phyloP scores from a whole-genome alignment of 495 filamentous ascomycete species.

The Clohesyomyces aquaticus region DNA sequence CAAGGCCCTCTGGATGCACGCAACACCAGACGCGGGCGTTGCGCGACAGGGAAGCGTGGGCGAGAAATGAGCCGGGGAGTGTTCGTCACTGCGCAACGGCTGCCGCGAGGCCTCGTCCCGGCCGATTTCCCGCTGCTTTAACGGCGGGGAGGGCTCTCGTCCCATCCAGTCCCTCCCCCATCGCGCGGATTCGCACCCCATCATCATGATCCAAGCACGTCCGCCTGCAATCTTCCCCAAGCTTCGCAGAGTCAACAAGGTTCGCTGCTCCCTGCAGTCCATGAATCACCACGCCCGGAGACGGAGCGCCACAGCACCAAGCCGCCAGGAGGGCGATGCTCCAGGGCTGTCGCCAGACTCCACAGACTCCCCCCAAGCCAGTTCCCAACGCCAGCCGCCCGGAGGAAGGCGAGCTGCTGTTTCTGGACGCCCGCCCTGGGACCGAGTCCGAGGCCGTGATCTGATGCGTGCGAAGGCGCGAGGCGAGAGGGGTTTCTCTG shows the following conservation, averaged over 20 bases:
- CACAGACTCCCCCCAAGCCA: background rate
- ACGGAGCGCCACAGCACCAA: too few species aligned
- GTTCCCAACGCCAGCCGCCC: too few species aligned
- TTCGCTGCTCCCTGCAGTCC: background rate
- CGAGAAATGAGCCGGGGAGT: conserved; percentile 16
- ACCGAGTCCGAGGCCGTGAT: too few species aligned
- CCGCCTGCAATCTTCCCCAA: too few species aligned
- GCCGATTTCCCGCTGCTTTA: conserved; percentile 27
- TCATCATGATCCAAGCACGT: too few species aligned
- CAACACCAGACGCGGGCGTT: conserved; percentile 29
- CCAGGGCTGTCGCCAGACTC: too few species aligned
- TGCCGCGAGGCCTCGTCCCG: conserved; percentile 23
- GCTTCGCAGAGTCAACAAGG: background rate
- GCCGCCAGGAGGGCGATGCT: too few species aligned
- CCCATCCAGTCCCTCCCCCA: too few species aligned
- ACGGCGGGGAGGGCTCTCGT: background rate
- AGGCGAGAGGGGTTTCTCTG: too few species aligned
- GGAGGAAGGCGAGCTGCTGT: background rate
- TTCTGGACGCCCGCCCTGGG: too few species aligned
- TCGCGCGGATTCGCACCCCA: too few species aligned
- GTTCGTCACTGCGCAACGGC: conserved; percentile 23
- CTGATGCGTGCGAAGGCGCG: too few species aligned
- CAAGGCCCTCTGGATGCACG: conserved; percentile 34
- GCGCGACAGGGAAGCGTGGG: conserved; percentile 22
- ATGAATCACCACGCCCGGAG: background rate